Evolutionary conservation across 1,139 yeast genomes (phyloP).

Genomic region (Lodderomyces orthopsilosis): DNA sequence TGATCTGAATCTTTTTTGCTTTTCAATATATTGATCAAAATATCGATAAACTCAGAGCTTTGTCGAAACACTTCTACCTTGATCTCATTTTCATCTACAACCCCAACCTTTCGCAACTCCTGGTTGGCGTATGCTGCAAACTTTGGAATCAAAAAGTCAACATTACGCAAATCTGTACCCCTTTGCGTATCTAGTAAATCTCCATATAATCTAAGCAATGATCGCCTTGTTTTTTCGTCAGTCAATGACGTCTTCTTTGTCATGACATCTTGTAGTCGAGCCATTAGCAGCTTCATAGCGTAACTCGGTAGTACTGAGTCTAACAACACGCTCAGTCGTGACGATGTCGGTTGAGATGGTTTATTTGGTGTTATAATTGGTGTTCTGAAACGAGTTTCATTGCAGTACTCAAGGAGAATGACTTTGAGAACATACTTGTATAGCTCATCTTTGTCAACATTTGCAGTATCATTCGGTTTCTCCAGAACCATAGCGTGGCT

Average conservation of each 20-base stretch:
- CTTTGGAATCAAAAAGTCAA: slow-evolving; percentile 63
- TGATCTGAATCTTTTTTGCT: slow-evolving; percentile 43
- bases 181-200: slow-evolving; percentile 53
- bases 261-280: slow-evolving; percentile 52
- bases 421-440: slow-evolving; percentile 47
- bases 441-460: slow-evolving; percentile 16
- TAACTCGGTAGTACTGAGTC: slow-evolving; percentile 45
- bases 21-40: slow-evolving; percentile 48
- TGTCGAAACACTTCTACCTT: slow-evolving; percentile 52
- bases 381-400: slow-evolving; percentile 56
- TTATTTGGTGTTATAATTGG: slow-evolving; percentile 23
- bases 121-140: slow-evolving; percentile 65
- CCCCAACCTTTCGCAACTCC: slow-evolving; percentile 54
- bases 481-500: neutral
- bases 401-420: slow-evolving; percentile 52
- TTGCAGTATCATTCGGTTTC: neutral
- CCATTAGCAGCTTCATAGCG: slow-evolving; percentile 46
- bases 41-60: slow-evolving; percentile 54
- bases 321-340: slow-evolving; percentile 10
- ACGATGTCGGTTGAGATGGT: slow-evolving; percentile 7
- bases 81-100: slow-evolving; percentile 37
- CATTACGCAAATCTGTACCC: slow-evolving; percentile 36
- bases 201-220: slow-evolving; percentile 59
- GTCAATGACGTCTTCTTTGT: slow-evolving; percentile 42
- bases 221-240: slow-evolving; percentile 41